Conservation (phyloP, 2,329 filamentous ascomycete species). For the Arthrobotrys pseudoclavata region DNA sequence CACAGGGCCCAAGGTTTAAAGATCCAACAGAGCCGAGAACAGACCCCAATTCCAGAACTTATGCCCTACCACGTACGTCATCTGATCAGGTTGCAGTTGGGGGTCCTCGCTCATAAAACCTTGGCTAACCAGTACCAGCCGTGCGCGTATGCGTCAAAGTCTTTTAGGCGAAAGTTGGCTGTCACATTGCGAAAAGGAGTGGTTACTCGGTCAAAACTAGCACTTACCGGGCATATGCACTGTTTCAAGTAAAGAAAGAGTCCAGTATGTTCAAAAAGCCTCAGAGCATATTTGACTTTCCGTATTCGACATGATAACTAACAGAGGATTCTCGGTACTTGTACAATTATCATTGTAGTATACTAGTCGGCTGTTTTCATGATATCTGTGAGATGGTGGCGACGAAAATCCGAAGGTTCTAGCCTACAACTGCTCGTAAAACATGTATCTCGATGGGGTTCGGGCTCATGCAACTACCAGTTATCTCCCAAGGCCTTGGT, state of each 20-base stretch:
- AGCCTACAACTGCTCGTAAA: slow-evolving; percentile 4
- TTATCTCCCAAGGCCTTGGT: slow-evolving; percentile 15
- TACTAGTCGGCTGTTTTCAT: background rate
- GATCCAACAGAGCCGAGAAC: slow-evolving; percentile 10
- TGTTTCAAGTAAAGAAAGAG: background rate
- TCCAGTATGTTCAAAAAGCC: background rate
- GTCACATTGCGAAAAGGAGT: slow-evolving; percentile 1
- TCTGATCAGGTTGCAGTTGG: background rate
- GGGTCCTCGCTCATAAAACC: background rate
- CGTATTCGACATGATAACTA: slow-evolving; percentile 13
- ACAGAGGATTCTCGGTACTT: background rate
- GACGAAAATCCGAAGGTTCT: background rate
- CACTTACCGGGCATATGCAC: background rate
- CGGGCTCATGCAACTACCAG: slow-evolving; percentile 1
- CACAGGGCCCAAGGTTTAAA: background rate
- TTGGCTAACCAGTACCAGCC: slow-evolving; percentile 1
- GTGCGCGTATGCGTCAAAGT: slow-evolving; percentile 28
- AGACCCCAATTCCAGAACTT: slow-evolving; percentile 1
- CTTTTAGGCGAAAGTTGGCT: slow-evolving; percentile 21
- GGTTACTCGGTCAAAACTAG: background rate
- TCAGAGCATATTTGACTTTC: background rate
- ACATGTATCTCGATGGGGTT: background rate
- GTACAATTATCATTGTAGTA: background rate
- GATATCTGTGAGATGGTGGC: background rate
- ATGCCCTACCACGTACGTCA: slow-evolving; percentile 15